Percentiles rank a stretch among this genome's conserved stretches.
These are phyloP conservation scores for Sphagnurus paluster DNA, from an alignment of 1,284 basidiomycete genomes.

Conservation along the genomic window DNA sequence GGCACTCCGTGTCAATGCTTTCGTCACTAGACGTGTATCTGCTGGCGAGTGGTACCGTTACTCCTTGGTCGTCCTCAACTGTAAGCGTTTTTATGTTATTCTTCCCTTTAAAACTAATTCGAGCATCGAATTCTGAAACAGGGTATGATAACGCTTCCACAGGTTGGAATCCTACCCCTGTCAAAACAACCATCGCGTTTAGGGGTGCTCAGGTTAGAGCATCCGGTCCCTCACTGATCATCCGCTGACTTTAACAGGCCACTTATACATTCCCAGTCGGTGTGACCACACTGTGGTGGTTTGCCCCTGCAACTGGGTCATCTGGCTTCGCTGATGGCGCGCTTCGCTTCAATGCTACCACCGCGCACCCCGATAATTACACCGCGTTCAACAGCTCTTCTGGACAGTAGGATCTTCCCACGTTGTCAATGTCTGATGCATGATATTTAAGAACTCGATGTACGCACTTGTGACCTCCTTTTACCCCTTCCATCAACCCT, in stretches of 20 bases:
- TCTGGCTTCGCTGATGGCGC: constrained; percentile 2
- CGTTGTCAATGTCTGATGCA: neutral
- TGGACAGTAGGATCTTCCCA: neutral
- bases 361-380: constrained; percentile 20
- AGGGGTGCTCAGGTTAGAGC: constrained; percentile 63
- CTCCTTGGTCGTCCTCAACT: constrained; percentile 70
- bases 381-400: neutral
- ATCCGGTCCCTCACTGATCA: neutral
- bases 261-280: constrained; percentile 69
- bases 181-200: constrained; percentile 69
- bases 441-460: too few species aligned
- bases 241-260: constrained; percentile 36
- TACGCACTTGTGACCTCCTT: too few species aligned
- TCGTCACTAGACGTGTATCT: constrained; percentile 55
- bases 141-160: constrained; percentile 53
- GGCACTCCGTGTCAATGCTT: constrained; percentile 65
- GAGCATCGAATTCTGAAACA: constrained; percentile 12
- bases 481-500: too few species aligned
- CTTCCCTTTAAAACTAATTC: too few species aligned
- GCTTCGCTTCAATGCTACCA: constrained; percentile 14
- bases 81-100: constrained; percentile 27
- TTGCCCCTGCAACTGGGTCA: constrained; percentile 22
- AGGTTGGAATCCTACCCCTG: constrained; percentile 60
- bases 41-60: constrained; percentile 63
- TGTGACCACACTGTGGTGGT: constrained; percentile 51